A percentile compares a stretch with the other conserved stretches of the same genome.
phyloP scores from a whole-genome alignment of 768 basidiomycete genomes.

The Pulveroboletus sp. region DNA sequence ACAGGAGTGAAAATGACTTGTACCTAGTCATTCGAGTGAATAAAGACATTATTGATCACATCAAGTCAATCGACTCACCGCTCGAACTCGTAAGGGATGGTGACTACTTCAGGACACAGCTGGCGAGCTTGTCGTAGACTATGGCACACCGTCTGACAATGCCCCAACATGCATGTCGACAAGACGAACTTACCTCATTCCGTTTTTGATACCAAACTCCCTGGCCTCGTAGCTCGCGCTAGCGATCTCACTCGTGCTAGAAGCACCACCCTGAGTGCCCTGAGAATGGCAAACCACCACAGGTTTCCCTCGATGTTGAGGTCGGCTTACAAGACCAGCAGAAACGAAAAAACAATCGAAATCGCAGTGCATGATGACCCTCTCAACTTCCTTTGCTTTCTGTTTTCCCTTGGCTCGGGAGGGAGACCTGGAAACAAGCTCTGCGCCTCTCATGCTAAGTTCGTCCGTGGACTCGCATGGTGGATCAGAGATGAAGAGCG shows the following conservation, averaged over 20 bases:
- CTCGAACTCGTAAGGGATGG: slow-evolving; percentile 94
- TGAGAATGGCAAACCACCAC: slow-evolving; percentile 96
- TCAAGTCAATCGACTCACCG: slow-evolving; percentile 37
- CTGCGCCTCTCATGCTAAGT: slow-evolving; percentile 52
- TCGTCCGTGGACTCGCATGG: slow-evolving; percentile 11
- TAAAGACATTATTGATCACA: background rate
- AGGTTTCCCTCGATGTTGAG: slow-evolving; percentile 81
- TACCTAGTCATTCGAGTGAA: slow-evolving; percentile 47
- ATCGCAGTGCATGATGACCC: slow-evolving; percentile 87
- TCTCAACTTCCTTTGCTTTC: slow-evolving; percentile 43
- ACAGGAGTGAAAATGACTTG: slow-evolving; percentile 75
- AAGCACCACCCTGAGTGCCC: slow-evolving; percentile 60
- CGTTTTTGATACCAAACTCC: slow-evolving; percentile 81
- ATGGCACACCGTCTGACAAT: slow-evolving; percentile 3
- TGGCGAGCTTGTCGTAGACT: slow-evolving; percentile 78
- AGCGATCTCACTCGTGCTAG: slow-evolving; percentile 92
- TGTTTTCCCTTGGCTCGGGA: slow-evolving; percentile 48
- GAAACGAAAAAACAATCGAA: slow-evolving; percentile 98
- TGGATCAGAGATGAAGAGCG: background rate
- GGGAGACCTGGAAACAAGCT: slow-evolving; percentile 46
- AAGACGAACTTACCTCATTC: slow-evolving; percentile 71
- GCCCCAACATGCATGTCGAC: background rate
- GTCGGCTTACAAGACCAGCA: slow-evolving; percentile 76
- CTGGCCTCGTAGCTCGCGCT: slow-evolving; percentile 94
- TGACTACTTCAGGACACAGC: slow-evolving; percentile 66